Conservation (phyloP, 176 grass and related monocot genomes). For the Pontederia crassipes region DNA sequence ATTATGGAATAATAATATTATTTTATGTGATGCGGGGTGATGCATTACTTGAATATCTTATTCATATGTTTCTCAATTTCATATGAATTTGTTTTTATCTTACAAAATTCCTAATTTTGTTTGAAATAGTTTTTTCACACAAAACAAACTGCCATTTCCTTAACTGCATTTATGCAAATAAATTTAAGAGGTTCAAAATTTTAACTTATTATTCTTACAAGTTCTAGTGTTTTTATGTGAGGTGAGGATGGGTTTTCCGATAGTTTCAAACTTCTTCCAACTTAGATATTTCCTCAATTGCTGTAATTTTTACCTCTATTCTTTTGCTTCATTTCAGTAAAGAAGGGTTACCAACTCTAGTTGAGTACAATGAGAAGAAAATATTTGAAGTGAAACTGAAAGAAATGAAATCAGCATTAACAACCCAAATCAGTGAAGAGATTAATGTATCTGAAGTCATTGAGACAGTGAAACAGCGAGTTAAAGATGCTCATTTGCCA, state of each 20-base stretch:
- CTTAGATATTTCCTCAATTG: not conserved
- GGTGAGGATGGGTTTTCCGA: no score
- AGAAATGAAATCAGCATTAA: constrained; percentile 81
- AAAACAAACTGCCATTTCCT: no score
- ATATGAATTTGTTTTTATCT: no score
- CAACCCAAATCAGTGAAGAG: constrained; percentile 64
- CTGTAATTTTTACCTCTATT: no score
- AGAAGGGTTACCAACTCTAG: constrained; percentile 67
- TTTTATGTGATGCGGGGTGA: no score
- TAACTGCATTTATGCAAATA: no score
- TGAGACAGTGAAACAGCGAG: constrained; percentile 68
- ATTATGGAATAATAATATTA: no score
- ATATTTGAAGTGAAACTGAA: constrained; percentile 88
- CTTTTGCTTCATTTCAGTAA: constrained; percentile 35
- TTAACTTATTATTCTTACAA: not conserved
- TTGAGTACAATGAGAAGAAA: constrained; percentile 85
- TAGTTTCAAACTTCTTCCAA: not conserved
- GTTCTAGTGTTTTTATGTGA: not conserved
- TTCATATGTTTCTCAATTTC: no score
- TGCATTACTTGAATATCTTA: no score
- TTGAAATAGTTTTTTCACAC: no score
- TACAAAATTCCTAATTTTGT: no score
- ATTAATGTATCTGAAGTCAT: constrained; percentile 65
- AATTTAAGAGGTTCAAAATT: no score
- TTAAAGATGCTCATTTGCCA: constrained; percentile 89